Conservation (phyloP, 2,329 filamentous ascomycete species). For the Ambrosiella beaveri region DNA sequence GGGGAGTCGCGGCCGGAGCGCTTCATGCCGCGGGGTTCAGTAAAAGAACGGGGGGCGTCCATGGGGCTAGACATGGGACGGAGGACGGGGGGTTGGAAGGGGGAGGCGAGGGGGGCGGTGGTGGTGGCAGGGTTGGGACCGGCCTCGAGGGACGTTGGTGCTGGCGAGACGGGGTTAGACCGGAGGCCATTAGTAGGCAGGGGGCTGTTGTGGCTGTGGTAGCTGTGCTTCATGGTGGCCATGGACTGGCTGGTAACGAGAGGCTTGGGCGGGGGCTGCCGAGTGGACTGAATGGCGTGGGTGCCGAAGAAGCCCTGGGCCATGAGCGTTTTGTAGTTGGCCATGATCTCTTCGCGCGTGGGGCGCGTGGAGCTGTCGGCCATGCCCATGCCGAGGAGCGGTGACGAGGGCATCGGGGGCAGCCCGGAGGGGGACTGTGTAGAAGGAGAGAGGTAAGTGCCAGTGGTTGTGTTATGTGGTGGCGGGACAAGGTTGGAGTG, state of each 20-base stretch:
- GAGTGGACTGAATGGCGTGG: conserved; percentile 39
- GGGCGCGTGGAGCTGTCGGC: conserved; percentile 7
- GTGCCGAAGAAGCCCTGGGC: conserved; percentile 40
- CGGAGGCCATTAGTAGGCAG: conserved; percentile 11
- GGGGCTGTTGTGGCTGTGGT: not conserved
- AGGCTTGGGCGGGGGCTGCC: conserved; percentile 24
- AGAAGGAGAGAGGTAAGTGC: not conserved
- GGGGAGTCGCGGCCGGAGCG: conserved; percentile 25
- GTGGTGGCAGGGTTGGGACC: conserved; percentile 15
- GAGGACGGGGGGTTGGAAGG: too few species aligned
- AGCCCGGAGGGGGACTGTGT: not conserved
- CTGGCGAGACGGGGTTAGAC: conserved; percentile 11
- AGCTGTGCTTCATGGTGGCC: conserved; percentile 6
- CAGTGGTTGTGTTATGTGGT: not conserved
- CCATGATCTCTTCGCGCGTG: conserved; percentile 32
- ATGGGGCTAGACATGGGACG: conserved; percentile 10
- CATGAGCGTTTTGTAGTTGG: conserved; percentile 39
- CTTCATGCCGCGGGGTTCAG: conserved; percentile 31
- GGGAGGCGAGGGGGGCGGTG: not conserved
- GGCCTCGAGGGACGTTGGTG: conserved; percentile 7
- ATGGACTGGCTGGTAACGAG: conserved; percentile 11
- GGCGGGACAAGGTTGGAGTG: conserved; percentile 3
- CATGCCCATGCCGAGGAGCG: conserved; percentile 9
- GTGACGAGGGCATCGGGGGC: not conserved
- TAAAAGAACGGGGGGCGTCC: conserved; percentile 1